Evolutionary conservation across 371 early-diverging fungal species (phyloP).

Genomic region (Batkoa obscura): DNA sequence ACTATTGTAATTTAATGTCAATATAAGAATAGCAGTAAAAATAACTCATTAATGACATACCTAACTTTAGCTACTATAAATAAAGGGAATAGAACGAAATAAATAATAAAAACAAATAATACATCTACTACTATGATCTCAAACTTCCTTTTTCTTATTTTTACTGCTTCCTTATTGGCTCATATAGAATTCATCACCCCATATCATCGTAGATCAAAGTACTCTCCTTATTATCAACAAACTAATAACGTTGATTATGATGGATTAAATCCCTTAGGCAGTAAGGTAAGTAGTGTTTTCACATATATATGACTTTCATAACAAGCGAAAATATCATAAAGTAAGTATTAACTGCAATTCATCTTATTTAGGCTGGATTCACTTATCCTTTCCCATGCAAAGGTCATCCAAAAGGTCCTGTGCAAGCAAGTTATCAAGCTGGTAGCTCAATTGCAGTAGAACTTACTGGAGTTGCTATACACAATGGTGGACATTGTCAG

Average conservation of each 20-base stretch:
- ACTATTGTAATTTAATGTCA: too few relatives aligned
- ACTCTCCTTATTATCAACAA: not conserved
- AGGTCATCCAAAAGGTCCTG: conserved; percentile 4
- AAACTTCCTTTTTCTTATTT: not conserved
- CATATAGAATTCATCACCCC: not conserved
- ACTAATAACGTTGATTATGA: not conserved
- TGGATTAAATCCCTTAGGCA: not conserved
- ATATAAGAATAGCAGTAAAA: too few relatives aligned
- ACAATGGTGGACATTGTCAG: conserved; percentile 46
- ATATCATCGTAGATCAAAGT: not conserved
- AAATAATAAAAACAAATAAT: too few relatives aligned
- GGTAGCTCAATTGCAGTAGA: not conserved
- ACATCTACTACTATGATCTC: too few relatives aligned
- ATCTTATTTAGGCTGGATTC: not conserved
- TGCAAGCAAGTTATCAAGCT: not conserved
- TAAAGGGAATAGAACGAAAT: too few relatives aligned
- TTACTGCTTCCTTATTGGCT: conserved; percentile 6
- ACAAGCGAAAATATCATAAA: not conserved
- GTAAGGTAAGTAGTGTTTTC: not conserved
- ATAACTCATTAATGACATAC: too few relatives aligned
- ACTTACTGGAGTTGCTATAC: conserved; percentile 5
- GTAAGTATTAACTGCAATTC: not conserved
- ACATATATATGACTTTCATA: not conserved
- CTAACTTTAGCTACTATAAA: too few relatives aligned
- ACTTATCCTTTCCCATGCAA: not conserved